Evolutionary conservation across 768 basidiomycete genomes (phyloP).

Genomic region (Naganishia vishniacii): DNA sequence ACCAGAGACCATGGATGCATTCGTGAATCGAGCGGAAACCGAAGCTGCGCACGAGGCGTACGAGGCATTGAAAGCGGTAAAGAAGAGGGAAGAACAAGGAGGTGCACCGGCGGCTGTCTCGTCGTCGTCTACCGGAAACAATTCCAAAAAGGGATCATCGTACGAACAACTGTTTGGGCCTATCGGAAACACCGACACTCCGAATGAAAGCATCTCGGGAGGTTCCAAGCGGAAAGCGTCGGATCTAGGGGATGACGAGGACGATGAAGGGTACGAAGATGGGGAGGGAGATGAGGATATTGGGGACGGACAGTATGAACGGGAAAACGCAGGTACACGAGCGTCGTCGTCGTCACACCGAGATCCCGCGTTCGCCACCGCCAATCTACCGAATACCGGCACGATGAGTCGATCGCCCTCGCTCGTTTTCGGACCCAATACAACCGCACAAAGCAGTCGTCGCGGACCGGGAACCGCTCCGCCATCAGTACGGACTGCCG

Average conservation of each 20-base stretch:
- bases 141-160: slow-evolving; percentile 18
- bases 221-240: slow-evolving; percentile 10
- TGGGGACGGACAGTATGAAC: slow-evolving; percentile 19
- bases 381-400: not conserved
- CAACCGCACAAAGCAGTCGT: not conserved
- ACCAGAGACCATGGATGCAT: slow-evolving; percentile 66
- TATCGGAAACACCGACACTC: not conserved
- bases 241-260: slow-evolving; percentile 3
- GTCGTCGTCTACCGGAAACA: not conserved
- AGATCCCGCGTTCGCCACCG: slow-evolving; percentile 19
- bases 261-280: slow-evolving; percentile 15
- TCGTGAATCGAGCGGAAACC: slow-evolving; percentile 78
- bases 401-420: slow-evolving; percentile 9
- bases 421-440: not conserved
- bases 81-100: slow-evolving; percentile 30
- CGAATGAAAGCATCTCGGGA: not conserved
- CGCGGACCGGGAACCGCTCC: not conserved
- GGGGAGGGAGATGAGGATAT: slow-evolving; percentile 8
- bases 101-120: not conserved
- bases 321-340: slow-evolving; percentile 24
- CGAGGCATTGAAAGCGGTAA: slow-evolving; percentile 60
- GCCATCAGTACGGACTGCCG: not conserved
- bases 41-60: slow-evolving; percentile 91
- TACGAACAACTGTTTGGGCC: slow-evolving; percentile 23
- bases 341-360: slow-evolving; percentile 16